These are phyloP conservation scores for Gastrolobium bilobum DNA, from an alignment of 306 rosid genomes.

Conservation along the genomic window DNA sequence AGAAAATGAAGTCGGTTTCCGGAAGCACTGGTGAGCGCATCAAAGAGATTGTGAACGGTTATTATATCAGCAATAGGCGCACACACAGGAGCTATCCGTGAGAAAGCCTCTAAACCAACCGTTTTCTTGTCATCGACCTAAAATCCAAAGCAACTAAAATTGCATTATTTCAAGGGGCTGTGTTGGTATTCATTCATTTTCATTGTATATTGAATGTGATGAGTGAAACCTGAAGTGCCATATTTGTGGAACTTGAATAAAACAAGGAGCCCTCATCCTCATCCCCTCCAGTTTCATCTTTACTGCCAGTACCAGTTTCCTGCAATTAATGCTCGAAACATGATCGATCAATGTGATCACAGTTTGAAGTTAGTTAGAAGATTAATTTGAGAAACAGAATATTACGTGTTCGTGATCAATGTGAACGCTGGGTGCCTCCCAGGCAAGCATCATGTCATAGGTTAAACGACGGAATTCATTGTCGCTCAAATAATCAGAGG, in stretches of 20 bases:
- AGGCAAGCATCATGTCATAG: constrained; percentile 94
- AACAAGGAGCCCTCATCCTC: constrained; percentile 84
- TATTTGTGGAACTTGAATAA: constrained; percentile 80
- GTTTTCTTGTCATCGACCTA: constrained; percentile 88
- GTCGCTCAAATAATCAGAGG: constrained; percentile 65
- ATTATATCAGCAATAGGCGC: constrained; percentile 80
- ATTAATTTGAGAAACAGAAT: background rate
- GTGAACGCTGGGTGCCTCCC: constrained; percentile 79
- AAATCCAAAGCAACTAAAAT: constrained; percentile 23
- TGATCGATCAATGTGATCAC: background rate
- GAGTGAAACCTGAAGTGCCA: constrained; percentile 83
- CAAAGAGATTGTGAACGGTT: constrained; percentile 82
- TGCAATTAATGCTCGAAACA: constrained; percentile 39
- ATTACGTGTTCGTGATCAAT: background rate
- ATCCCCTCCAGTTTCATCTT: constrained; percentile 59
- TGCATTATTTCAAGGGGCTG: background rate
- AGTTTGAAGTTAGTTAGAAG: background rate
- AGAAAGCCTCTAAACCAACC: constrained; percentile 89
- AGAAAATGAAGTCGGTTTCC: constrained; percentile 82
- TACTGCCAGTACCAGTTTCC: constrained; percentile 61
- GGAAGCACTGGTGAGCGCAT: constrained; percentile 74
- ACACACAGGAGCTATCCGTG: constrained; percentile 89
- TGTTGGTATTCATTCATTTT: background rate
- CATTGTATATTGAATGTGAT: background rate
- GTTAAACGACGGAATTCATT: constrained; percentile 75